Conservation (phyloP, 768 basidiomycete genomes). For the Cantharellus anzutake region DNA sequence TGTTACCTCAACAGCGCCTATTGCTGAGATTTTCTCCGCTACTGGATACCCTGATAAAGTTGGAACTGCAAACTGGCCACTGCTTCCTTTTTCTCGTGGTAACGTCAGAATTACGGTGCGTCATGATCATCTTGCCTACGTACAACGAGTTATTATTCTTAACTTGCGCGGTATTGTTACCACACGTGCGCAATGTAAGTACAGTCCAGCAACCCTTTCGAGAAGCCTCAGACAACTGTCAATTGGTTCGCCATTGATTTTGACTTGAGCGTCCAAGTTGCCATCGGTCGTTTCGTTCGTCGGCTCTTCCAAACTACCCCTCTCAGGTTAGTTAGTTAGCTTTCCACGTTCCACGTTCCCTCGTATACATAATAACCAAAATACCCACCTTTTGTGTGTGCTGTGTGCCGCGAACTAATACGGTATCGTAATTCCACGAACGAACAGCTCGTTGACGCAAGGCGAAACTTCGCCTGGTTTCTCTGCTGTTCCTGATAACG, state of each 20-base stretch:
- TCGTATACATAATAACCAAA: not conserved
- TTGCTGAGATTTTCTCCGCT: not conserved
- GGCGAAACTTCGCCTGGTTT: slow-evolving; percentile 28
- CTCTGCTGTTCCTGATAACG: slow-evolving; percentile 23
- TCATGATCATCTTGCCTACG: not conserved
- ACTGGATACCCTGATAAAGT: slow-evolving; percentile 15
- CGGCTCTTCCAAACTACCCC: slow-evolving; percentile 25
- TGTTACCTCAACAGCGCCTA: not conserved
- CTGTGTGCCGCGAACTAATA: too few relatives aligned
- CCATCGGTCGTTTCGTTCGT: slow-evolving; percentile 27
- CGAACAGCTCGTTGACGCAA: slow-evolving; percentile 15
- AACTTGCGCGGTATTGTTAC: not conserved
- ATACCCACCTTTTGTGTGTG: too few relatives aligned
- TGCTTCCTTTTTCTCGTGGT: slow-evolving; percentile 37
- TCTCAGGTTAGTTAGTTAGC: slow-evolving; percentile 19
- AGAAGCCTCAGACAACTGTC: slow-evolving; percentile 26
- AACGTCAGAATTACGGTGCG: slow-evolving; percentile 28
- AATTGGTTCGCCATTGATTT: slow-evolving; percentile 32
- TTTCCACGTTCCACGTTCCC: not conserved
- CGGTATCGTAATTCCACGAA: not conserved
- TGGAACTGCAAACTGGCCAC: slow-evolving; percentile 33
- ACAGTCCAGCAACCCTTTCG: slow-evolving; percentile 30
- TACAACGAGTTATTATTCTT: not conserved
- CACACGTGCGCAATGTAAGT: too few relatives aligned
- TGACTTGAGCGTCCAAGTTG: slow-evolving; percentile 33